Evolutionary conservation across 2,329 filamentous ascomycete genomes (phyloP), one percentile per base, ranked within the genome.

Genomic region (Fusarium dimerum): DNA sequence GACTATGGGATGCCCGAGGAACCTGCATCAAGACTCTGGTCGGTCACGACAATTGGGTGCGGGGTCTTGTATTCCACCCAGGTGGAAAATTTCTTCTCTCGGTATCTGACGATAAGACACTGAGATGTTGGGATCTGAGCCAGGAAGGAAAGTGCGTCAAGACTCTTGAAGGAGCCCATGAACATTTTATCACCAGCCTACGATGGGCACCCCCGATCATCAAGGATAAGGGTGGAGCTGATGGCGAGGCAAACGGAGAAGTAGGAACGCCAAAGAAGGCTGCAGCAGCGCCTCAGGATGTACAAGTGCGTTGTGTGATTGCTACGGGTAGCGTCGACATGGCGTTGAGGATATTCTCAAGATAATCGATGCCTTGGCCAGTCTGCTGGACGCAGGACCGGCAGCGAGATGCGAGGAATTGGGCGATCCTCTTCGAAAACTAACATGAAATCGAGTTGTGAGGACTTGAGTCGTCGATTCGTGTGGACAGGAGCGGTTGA

Each of bases 41-140:
- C 1, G 93, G 93, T 2, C 93, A 97, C 68, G 92, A 97, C 70
- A 97, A 97, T 69, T 97, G 93, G 93, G 85, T 97, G 9, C 85
- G 91, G 32, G 88, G 83, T 1, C 73, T 97, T 6, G 85, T 91
- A 10, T 97, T 96, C 70, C 93, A 97, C 65, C 93, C 93, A 0
- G 89, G 90, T 9, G 93, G 93, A 41, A 95, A 93, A 72, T 97
- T 94, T 66, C 80, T 97, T 2, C 75, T 97, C 6, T 92, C 88
- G 7, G 90, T 89, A 17, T 83, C 88, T 15, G 93, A 97, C 69
- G 93, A 97, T 75, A 96, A 94, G 76, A 92, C 90, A 5, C 79
- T 97, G 54, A 82, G 92, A 50, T 97, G 92, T 76, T 97, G 93
- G 93, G 93, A 97, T 74, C 76, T 97, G 26, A 82, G 83, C 26